Conservation (phyloP, 2,329 filamentous ascomycete species). For the Bipolaris cookei region DNA sequence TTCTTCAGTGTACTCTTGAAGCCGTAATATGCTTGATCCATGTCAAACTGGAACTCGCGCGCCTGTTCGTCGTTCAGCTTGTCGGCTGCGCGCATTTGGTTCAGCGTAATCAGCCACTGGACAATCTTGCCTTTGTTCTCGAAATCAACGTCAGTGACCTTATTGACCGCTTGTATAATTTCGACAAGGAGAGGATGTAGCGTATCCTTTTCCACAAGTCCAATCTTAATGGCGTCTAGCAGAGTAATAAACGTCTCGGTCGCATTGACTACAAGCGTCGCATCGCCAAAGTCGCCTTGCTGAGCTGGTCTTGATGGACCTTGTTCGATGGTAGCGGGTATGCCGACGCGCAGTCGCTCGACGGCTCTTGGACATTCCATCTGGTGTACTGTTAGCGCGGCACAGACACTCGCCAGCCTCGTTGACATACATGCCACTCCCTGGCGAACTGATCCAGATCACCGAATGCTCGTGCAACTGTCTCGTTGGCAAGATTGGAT, state of each 20-base stretch:
- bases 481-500: conserved; percentile 88
- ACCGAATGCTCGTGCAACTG: conserved; percentile 84
- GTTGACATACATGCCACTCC: conserved; percentile 79
- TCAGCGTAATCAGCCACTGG: conserved; percentile 95
- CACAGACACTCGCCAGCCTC: background rate
- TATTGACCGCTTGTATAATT: conserved; percentile 96
- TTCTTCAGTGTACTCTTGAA: conserved; percentile 78
- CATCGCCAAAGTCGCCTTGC: conserved; percentile 56
- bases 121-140: conserved; percentile 96
- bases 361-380: conserved; percentile 94
- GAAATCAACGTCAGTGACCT: conserved; percentile 94
- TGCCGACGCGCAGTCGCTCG: conserved; percentile 87
- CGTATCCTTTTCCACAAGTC: conserved; percentile 91
- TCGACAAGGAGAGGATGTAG: conserved; percentile 94
- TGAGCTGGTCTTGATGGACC: conserved; percentile 53
- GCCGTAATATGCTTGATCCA: conserved; percentile 91
- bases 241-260: conserved; percentile 99
- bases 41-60: conserved; percentile 88
- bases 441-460: conserved; percentile 90
- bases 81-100: conserved; percentile 96
- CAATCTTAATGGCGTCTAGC: conserved; percentile 90
- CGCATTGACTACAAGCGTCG: conserved; percentile 79
- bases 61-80: conserved; percentile 87
- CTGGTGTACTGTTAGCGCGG: conserved; percentile 55
- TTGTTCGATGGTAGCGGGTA: conserved; percentile 80